Conservation (phyloP, 257 asterid species). For the Salvia miltiorrhiza region DNA sequence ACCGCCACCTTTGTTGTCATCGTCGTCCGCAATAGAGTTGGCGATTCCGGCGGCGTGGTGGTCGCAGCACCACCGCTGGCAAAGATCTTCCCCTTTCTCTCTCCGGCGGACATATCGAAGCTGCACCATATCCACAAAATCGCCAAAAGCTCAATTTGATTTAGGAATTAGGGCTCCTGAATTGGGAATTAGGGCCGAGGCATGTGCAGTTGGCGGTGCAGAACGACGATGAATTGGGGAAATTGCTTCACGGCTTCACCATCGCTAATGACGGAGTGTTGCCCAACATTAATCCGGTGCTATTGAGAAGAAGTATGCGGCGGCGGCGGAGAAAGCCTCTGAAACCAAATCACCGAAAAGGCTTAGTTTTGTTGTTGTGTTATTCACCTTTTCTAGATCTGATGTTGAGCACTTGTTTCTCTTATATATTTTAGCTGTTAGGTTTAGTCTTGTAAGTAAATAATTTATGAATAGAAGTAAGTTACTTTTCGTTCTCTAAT, state of each 20-base stretch:
- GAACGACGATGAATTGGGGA: too few relatives aligned
- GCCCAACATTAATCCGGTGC: conserved; percentile 40
- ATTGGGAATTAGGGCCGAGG: too few relatives aligned
- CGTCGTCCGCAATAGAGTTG: too few relatives aligned
- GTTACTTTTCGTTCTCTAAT: not conserved
- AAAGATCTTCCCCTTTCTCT: too few relatives aligned
- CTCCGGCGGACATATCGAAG: too few relatives aligned
- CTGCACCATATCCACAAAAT: too few relatives aligned
- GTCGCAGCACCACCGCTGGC: too few relatives aligned
- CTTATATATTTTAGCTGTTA: not conserved
- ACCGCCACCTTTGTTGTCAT: too few relatives aligned
- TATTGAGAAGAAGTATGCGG: conserved; percentile 37
- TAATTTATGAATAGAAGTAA: not conserved
- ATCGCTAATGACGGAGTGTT: conserved; percentile 44
- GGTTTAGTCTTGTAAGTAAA: not conserved
- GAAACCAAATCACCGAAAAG: conserved; percentile 12
- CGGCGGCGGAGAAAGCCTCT: conserved; percentile 6
- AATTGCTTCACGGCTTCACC: conserved; percentile 37
- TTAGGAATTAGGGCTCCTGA: too few relatives aligned
- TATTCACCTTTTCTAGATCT: not conserved
- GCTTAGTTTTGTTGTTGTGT: not conserved
- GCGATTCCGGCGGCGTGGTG: too few relatives aligned
- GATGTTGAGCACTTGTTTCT: not conserved
- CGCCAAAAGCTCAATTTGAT: too few relatives aligned
- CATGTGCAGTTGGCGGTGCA: too few relatives aligned